Evolutionary conservation across 2,329 filamentous ascomycete genomes (phyloP), one percentile per base, ranked within the genome.

Genomic region (Fonsecaea erecta): DNA sequence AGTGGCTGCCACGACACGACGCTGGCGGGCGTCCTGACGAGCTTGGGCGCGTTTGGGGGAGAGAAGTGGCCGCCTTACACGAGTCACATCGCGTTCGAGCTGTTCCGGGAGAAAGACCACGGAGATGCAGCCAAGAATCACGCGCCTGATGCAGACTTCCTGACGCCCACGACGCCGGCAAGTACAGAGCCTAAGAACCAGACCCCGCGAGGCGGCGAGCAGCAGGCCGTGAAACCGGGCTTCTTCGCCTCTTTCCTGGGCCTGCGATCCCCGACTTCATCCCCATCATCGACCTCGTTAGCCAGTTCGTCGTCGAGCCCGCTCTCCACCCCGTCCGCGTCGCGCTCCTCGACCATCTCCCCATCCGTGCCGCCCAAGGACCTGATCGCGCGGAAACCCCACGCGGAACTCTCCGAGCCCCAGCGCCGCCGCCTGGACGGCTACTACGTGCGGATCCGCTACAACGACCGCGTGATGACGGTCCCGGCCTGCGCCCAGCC

Each of bases 1-100:
- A 91, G 87, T 70, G 93, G 93, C 34, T 97, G 93, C 74, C 93
- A 97, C 77, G 93, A 98, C 75, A 98, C 95, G 1, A 98, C 95
- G 0, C 84, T 99, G 4, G 95, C 92, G 2, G 91, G 86, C 1
- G 82, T 92, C 1, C 80, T 99, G 30, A 81, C 89, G 16, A 91
- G 91, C 70, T 78, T 98, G 6, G 95, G 94, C 2, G 90, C 90
- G 2, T 95, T 92, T 75, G 82, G 91, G 48, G 80, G 81, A 21
- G 85, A 85, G 54, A 83, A 84, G 37, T 99, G 95, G 95, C 95
- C 95, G 0, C 93, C 93, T 0, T 99, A 94, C 74, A 97, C 94
- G 0, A 94, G 91, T 71, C 93, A 96, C 73, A 85, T 99, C 69
- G 93, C 95, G 34, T 82, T 99, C 61, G 95, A 99, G 78, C 84